Conservation (phyloP, 2,329 filamentous ascomycete genomes). For the Aureobasidium mangrovei region DNA sequence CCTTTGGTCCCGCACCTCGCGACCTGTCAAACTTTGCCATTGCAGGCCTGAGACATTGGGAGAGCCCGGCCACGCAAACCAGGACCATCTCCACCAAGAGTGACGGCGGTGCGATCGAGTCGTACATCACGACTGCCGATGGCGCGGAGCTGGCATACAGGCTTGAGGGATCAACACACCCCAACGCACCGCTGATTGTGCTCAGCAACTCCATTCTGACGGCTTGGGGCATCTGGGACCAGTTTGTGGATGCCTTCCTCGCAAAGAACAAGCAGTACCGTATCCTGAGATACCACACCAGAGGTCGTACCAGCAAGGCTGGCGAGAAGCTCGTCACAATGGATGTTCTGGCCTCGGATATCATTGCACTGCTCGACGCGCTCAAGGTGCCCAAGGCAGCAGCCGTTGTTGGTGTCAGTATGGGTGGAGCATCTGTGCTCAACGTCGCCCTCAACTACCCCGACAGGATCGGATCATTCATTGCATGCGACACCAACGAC, state of each 20-base stretch:
- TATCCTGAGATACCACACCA: conserved; percentile 67
- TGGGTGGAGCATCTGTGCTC: conserved; percentile 71
- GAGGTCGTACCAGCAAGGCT: conserved; percentile 50
- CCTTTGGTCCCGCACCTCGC: conserved; percentile 65
- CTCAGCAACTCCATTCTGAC: conserved; percentile 76
- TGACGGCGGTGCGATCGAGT: conserved; percentile 51
- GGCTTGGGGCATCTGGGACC: conserved; percentile 72
- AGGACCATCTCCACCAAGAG: conserved; percentile 44
- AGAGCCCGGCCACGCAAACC: conserved; percentile 47
- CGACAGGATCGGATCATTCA: conserved; percentile 48
- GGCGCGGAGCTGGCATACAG: conserved; percentile 62
- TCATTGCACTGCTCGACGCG: conserved; percentile 56
- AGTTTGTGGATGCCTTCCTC: conserved; percentile 55
- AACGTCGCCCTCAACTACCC: conserved; percentile 63
- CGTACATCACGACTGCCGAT: conserved; percentile 60
- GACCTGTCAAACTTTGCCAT: conserved; percentile 53
- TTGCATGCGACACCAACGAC: conserved; percentile 73
- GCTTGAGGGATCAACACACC: conserved; percentile 61
- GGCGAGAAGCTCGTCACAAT: conserved; percentile 41
- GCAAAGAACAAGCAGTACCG: conserved; percentile 52
- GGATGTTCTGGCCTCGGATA: conserved; percentile 59
- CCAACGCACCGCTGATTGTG: conserved; percentile 61
- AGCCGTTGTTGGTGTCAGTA: conserved; percentile 64
- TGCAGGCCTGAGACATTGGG: conserved; percentile 43
- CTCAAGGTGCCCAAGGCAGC: conserved; percentile 60